These are phyloP conservation scores for Leccinum griseonigrum DNA, from an alignment of 1,284 basidiomycete species.

Conservation along the genomic window DNA sequence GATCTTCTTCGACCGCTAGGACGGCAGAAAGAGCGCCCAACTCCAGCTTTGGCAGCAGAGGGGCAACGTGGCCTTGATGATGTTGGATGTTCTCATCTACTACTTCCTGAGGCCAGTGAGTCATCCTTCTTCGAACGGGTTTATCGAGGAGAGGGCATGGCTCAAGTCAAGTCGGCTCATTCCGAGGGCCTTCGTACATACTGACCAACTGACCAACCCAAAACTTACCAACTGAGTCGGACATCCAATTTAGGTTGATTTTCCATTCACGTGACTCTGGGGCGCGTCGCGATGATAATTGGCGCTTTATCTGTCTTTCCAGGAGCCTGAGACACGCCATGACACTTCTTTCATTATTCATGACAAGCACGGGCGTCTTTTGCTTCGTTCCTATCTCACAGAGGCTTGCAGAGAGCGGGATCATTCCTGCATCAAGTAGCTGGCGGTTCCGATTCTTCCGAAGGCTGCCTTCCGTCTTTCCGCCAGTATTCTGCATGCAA, in stretches of 20 bases:
- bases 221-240: not conserved
- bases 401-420: constrained; percentile 27
- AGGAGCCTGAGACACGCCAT: constrained; percentile 6
- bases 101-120: no score
- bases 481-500: not conserved
- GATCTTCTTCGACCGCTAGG: constrained; percentile 91
- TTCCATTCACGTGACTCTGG: constrained; percentile 21
- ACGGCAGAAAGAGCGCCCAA: constrained; percentile 86
- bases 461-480: not conserved
- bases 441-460: constrained; percentile 4
- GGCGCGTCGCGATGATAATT: constrained; percentile 7
- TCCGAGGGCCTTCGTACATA: no score
- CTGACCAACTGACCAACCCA: no score
- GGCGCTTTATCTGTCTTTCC: not conserved
- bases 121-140: no score
- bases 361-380: constrained; percentile 26
- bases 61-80: constrained; percentile 86
- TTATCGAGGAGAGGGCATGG: no score
- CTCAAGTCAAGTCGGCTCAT: no score
- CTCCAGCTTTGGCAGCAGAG: constrained; percentile 93
- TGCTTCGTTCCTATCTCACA: constrained; percentile 29
- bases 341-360: constrained; percentile 24
- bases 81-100: constrained; percentile 90
- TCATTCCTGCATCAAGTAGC: constrained; percentile 9
- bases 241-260: constrained; percentile 17